Percentiles rank a stretch among this genome's conserved stretches.
Conservation (phyloP, 108 stramenopile genomes). For the Conticribra weissflogii region DNA sequence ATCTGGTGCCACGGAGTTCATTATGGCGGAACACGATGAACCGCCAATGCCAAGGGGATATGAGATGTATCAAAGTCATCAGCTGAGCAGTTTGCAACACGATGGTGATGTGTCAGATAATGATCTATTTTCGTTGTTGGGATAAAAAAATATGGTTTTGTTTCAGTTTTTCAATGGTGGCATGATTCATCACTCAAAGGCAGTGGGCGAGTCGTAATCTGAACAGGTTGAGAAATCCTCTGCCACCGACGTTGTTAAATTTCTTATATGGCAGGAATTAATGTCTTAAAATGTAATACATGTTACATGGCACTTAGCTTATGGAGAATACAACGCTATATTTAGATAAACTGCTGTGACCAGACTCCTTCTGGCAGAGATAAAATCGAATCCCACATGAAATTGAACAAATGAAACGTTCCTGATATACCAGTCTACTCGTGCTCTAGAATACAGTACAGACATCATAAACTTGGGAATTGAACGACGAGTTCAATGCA, state of each 20-base stretch:
- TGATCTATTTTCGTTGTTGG: neutral
- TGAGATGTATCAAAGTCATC: neutral
- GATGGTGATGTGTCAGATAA: neutral
- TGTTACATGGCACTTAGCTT: too few relatives aligned
- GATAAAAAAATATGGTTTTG: neutral
- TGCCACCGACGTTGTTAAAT: too few relatives aligned
- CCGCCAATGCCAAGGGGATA: neutral
- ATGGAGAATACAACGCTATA: too few relatives aligned
- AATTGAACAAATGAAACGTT: too few relatives aligned
- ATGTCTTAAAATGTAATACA: too few relatives aligned
- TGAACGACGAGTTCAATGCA: too few relatives aligned
- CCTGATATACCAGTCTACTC: too few relatives aligned
- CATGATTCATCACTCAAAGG: neutral
- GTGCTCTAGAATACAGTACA: too few relatives aligned
- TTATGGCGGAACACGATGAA: neutral
- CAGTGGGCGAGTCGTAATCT: neutral
- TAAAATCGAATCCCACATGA: too few relatives aligned
- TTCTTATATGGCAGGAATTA: neutral
- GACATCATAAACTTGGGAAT: too few relatives aligned
- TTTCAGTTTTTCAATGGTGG: neutral
- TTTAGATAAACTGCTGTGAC: too few relatives aligned
- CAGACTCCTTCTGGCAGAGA: too few relatives aligned
- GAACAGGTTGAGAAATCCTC: neutral
- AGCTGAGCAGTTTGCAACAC: neutral
- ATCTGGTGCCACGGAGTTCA: neutral